Conservation (phyloP, 1,139 yeast species). For the Candida sp. region DNA sequence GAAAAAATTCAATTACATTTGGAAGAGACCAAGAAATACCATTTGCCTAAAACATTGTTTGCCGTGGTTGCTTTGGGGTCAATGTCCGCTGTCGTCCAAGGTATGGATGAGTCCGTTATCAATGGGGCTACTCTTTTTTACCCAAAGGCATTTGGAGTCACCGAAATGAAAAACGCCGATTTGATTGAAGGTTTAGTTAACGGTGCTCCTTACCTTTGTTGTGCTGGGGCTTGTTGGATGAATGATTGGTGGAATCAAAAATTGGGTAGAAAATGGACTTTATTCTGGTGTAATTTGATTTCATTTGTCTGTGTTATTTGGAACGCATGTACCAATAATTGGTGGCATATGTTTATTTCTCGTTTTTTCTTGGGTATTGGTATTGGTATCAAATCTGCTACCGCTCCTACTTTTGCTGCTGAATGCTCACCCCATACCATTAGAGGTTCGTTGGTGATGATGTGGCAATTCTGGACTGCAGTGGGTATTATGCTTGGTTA, state of each 20-base stretch:
- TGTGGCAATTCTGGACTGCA: constrained; percentile 90
- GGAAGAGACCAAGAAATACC: constrained; percentile 63
- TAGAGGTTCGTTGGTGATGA: constrained; percentile 80
- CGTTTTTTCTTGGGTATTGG: constrained; percentile 74
- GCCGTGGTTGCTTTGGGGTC: constrained; percentile 72
- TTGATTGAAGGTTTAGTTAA: constrained; percentile 76
- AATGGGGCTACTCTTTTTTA: constrained; percentile 81
- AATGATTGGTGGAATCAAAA: constrained; percentile 63
- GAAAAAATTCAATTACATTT: constrained; percentile 57
- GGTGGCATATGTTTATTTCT: constrained; percentile 77
- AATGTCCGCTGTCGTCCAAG: constrained; percentile 89
- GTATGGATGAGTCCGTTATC: constrained; percentile 88
- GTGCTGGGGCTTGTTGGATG: constrained; percentile 73
- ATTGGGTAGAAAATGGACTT: constrained; percentile 72
- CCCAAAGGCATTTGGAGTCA: constrained; percentile 54
- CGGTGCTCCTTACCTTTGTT: constrained; percentile 79
- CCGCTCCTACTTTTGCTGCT: constrained; percentile 80
- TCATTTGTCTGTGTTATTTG: constrained; percentile 72
- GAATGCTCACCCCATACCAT: constrained; percentile 76
- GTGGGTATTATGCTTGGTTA: constrained; percentile 84
- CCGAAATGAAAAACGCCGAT: constrained; percentile 47
- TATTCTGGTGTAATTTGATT: constrained; percentile 62
- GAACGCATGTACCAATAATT: constrained; percentile 68
- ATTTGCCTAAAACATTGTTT: constrained; percentile 56
- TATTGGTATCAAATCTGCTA: constrained; percentile 76